A percentile compares a stretch with the other conserved stretches of the same genome.
Conservation (phyloP, 1,139 yeast species). For the Pichia sp. region DNA sequence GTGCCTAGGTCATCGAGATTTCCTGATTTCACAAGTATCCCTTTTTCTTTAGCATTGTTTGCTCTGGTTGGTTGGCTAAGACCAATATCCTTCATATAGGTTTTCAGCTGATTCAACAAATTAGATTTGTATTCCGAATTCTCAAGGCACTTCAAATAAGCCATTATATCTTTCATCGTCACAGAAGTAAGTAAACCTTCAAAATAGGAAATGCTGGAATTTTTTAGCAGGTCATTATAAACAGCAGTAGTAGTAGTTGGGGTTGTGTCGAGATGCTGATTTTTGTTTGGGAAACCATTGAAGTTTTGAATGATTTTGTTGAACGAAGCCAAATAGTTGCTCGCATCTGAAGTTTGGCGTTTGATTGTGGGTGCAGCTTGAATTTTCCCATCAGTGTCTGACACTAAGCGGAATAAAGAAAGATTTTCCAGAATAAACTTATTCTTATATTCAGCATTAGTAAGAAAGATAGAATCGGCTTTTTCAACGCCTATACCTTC, state of each 20-base stretch:
- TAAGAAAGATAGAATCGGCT: conserved; percentile 35
- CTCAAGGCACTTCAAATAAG: conserved; percentile 36
- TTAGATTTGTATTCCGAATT: conserved; percentile 28
- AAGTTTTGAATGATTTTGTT: conserved; percentile 31
- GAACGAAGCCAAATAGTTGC: conserved; percentile 27
- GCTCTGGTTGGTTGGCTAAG: conserved; percentile 15
- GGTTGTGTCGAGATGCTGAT: not conserved
- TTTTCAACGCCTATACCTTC: conserved; percentile 42
- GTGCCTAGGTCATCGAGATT: conserved; percentile 29
- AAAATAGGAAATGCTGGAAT: conserved; percentile 7
- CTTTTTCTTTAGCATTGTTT: conserved; percentile 15
- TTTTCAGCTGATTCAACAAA: conserved; percentile 42
- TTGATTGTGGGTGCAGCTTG: not conserved
- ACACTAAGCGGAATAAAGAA: conserved; percentile 17
- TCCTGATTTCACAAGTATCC: conserved; percentile 25
- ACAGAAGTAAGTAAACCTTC: conserved; percentile 17
- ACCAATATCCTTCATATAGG: conserved; percentile 44
- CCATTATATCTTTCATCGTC: conserved; percentile 30
- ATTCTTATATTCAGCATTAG: conserved; percentile 27
- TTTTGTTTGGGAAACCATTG: conserved; percentile 22
- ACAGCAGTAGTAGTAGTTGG: not conserved
- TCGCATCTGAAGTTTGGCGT: conserved; percentile 13
- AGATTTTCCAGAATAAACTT: conserved; percentile 23
- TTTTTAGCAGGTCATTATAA: not conserved
- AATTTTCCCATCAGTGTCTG: conserved; percentile 6